These are phyloP conservation scores for Eleusine indica DNA, from an alignment of 176 grass and related monocot genomes.

Conservation along the genomic window DNA sequence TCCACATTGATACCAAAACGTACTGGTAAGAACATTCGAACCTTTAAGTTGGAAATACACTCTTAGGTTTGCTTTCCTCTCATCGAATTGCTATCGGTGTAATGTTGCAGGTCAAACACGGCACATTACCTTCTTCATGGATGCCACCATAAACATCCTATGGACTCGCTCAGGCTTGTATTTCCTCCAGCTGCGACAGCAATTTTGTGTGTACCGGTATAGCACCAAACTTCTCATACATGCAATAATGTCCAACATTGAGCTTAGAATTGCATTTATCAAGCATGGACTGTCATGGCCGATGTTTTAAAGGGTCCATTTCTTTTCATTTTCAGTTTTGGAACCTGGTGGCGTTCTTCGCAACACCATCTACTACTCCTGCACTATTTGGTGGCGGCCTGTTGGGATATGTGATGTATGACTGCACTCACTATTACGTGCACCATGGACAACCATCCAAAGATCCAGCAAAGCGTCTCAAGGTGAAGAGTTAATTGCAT, in stretches of 20 bases:
- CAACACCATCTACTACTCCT: constrained; percentile 67
- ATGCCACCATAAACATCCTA: constrained; percentile 96
- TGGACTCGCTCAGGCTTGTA: constrained; percentile 90
- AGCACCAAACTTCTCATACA: constrained; percentile 12
- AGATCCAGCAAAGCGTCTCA: constrained; percentile 72
- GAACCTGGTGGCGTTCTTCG: constrained; percentile 66
- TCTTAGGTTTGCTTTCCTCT: neutral
- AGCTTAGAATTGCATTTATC: neutral
- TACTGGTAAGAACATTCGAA: constrained; percentile 58
- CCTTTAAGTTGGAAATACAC: neutral
- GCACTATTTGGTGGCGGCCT: constrained; percentile 81
- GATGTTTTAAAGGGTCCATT: neutral
- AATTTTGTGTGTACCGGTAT: constrained; percentile 82
- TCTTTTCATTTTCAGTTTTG: constrained; percentile 67
- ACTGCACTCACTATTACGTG: constrained; percentile 92
- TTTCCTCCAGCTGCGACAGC: constrained; percentile 82
- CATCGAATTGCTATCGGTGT: neutral
- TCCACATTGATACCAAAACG: constrained; percentile 79
- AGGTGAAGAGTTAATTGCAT: constrained; percentile 51
- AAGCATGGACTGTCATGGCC: neutral
- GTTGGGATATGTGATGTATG: constrained; percentile 93
- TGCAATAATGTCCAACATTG: neutral
- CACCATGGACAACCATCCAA: constrained; percentile 90
- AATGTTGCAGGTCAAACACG: constrained; percentile 76
- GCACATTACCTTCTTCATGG: constrained; percentile 89